Evolutionary conservation across 208 protist genomes (phyloP), one percentile per base, ranked within the genome.

Genomic region (Trypanosoma vivax): DNA sequence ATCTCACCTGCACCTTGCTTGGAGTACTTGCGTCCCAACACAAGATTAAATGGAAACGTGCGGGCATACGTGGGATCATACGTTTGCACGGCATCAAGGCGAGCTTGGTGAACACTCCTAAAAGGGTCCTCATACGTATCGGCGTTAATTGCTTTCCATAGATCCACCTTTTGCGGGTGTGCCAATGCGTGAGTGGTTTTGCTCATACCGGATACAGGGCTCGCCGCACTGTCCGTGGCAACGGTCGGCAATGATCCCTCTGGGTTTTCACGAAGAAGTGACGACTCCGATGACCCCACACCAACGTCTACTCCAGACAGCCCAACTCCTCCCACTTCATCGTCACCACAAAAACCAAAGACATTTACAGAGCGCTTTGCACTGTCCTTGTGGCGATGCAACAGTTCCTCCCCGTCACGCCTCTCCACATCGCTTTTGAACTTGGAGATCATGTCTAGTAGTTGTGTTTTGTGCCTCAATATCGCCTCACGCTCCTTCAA

Each of bases 121-220:
- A 81, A 79, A 3, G 87, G 87, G 50, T 83, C 76, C 47, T 94
- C 83, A 53, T 90, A 91, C 16, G 39, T 76, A 64, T 94, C 79
- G 1, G 42, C 27, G 21, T 75, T 53, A 43, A 94, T 83, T 10
- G 48, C 60, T 0, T 52, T 46, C 81, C 83, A 94, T 38, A 94
- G 40, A 47, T 58, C 65, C 16, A 54, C 34, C 59, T 74, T 88
- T 33, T 66, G 46, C 25, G 19, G 21, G 5, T 51, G 41, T 3
- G n/a, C 28, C 6, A 14, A 16, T 10, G 16, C 38, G 7, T 42
- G 34, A 38, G 2, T 16, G 30, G 13, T 3, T 14, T 19, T 37
- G 21, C 10, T 30, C 6, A 18, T 33, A 31, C 25, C 46, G 16
- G 1, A 9, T 11, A 4, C 9, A 9, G 3, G 7, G 5, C 11